These are phyloP conservation scores for Trichoderma endophyticum DNA, from an alignment of 2,329 filamentous ascomycete genomes.

Conservation along the genomic window DNA sequence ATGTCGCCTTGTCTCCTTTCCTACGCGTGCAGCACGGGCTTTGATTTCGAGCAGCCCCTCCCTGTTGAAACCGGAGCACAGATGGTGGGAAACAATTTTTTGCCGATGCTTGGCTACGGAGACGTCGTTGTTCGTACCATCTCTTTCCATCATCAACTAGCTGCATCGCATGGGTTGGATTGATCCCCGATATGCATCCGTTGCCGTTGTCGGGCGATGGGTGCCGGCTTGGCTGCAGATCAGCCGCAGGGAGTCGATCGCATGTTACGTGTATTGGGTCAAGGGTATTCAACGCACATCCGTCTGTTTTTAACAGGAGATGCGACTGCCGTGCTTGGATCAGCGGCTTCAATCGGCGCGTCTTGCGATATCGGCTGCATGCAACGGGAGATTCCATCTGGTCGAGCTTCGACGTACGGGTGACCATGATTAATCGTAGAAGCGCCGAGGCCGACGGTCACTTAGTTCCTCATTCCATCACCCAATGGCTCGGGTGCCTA, in stretches of 20 bases:
- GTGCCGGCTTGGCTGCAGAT: slow-evolving; percentile 14
- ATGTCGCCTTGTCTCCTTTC: background rate
- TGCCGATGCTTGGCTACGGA: background rate
- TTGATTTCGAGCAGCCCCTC: background rate
- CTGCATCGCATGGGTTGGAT: background rate
- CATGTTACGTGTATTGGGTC: background rate
- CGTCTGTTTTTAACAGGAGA: background rate
- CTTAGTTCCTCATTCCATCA: background rate
- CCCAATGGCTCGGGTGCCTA: background rate
- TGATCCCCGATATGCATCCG: background rate
- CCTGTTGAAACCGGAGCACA: background rate
- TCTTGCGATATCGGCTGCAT: slow-evolving; percentile 14
- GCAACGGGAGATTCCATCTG: background rate
- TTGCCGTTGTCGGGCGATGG: background rate
- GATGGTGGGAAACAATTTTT: background rate
- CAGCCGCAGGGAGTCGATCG: background rate
- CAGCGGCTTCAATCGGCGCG: background rate
- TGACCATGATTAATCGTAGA: background rate
- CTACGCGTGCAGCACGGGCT: background rate
- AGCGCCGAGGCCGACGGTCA: background rate
- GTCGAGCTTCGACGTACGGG: background rate
- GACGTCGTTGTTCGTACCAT: background rate
- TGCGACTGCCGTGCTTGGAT: background rate
- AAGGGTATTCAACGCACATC: background rate
- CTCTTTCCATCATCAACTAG: background rate